Base-by-base conservation (phyloP, 371 early-diverging fungal species). In the Capillidium heterosporum region DNA sequence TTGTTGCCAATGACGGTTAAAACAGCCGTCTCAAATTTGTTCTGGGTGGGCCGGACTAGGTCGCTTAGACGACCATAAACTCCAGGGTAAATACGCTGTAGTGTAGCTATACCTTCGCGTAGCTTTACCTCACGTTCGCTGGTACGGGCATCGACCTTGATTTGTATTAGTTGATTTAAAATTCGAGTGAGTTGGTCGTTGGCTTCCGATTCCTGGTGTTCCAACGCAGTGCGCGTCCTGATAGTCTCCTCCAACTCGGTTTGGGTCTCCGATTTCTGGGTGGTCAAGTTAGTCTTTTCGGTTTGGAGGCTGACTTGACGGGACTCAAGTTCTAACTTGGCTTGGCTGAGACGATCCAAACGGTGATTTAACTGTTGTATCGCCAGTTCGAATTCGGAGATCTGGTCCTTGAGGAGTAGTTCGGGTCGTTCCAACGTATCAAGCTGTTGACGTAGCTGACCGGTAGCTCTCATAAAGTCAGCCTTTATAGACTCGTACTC, bases 1-100 rank as follows among this genome's bases (percentile, higher is more conserved):
- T 84, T 78, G 42, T 81, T 76, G 8, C 86, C 87, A 13, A 89
- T 67, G 13, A 80, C 76, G 10, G 81, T 80, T 0, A 88, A 78
- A 1, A 96, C 75, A 1, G 95, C 89, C 0, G 73, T 65, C 39
- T 93, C 90, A 68, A 93, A 96, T 65, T 89, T 91, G 48, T 91
- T 73, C 66, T 96, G 92, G 13, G 78, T 89, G 1, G 98, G 96
- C 59, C 78, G 76, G 69, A 93, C 87, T 29, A 98, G 72, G 67
- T 98, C 95, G 0, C 79, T 60, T 27, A 99, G 61, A 32, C 89
- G 78, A 1, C 99, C 99, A 64, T 88, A 79, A 1, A 99, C 95
- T 28, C 91, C 78, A 1, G 82, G 75, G 62, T 85, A 94, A 19
- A 90, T 73, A 2, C 85, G 79, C 67, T 89, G 86, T 70, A 97